Evolutionary conservation across 2,329 filamentous ascomycete species (phyloP), one percentile per base, ranked within the genome.

Genomic region (Arthrobotrys conoides): DNA sequence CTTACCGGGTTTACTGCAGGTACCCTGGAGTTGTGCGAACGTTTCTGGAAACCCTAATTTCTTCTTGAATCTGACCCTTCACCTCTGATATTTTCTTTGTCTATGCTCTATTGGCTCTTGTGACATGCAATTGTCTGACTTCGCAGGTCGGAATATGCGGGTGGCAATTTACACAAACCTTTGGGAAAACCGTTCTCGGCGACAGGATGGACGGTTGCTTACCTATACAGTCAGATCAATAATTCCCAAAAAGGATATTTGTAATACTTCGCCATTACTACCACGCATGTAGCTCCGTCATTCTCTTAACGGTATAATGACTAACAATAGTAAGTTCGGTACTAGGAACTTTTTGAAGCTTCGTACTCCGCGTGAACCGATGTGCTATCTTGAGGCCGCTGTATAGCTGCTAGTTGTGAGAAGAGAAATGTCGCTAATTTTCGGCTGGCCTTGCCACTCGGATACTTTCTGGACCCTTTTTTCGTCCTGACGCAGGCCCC

Each of bases 121-220:
- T 48, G 49, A 33, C 33, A 24, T 70, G 4, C n/a, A 46, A n/a
- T 41, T 46, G 66, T 61, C 68, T 64, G 63, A 72, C 75, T 69
- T 78, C 75, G 75, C 75, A 30, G 44, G 75, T 78, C 75, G 75
- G 75, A 78, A 78, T 64, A 78, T 57, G 75, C 67, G 68, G 68
- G 75, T 78, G 75, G 75, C 75, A 71, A 78, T 65, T n/a, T 67
- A 55, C 22, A 61, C 61, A 46, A 30, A 59, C 46, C 59, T 33
- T 53, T 77, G 64, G 61, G 46, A 53, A n/a, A 63, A 68, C 27
- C 38, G 41, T 63, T 63, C 63, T 68, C 51, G 24, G 30, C 46
- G 63, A 53, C 63, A 30, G 27, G 41, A 61, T 12, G 51, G 61
- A 48, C 48, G 14, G 33, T 49, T 76, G 72, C 72, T 76, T 69